Evolutionary conservation across 2,329 filamentous ascomycete species (phyloP).

Genomic region (Colletotrichum sp.): DNA sequence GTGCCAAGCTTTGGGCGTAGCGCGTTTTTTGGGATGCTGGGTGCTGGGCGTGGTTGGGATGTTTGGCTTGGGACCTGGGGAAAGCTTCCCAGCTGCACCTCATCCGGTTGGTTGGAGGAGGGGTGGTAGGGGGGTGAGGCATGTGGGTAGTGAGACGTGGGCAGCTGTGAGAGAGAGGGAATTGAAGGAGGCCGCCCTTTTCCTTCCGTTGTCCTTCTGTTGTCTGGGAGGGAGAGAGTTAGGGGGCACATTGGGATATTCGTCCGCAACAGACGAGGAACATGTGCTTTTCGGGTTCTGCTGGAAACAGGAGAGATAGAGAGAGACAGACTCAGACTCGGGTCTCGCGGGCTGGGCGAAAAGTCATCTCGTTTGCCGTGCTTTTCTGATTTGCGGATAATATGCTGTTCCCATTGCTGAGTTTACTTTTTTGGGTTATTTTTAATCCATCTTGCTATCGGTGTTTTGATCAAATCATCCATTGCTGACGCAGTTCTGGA

Average conservation of each 20-base stretch:
- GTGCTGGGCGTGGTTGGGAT: background rate
- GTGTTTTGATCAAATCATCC: background rate
- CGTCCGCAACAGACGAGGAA: background rate
- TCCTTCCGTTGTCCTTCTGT: background rate
- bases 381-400: background rate
- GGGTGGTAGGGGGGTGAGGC: background rate
- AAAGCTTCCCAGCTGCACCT: background rate
- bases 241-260: background rate
- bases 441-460: background rate
- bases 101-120: background rate
- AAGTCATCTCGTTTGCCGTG: background rate
- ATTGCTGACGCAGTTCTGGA: background rate
- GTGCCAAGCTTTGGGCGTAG: conserved; percentile 18
- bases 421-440: background rate
- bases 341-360: background rate
- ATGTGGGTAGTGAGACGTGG: background rate
- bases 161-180: background rate
- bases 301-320: background rate
- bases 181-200: background rate
- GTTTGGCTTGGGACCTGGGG: conserved; percentile 14
- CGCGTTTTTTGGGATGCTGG: background rate
- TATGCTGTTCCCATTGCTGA: background rate
- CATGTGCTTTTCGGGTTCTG: background rate
- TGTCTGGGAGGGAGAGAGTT: background rate
- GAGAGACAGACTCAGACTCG: background rate